phyloP scores from a whole-genome alignment of 2,329 filamentous ascomycete genomes.

The Scleromitrula shiraiana region DNA sequence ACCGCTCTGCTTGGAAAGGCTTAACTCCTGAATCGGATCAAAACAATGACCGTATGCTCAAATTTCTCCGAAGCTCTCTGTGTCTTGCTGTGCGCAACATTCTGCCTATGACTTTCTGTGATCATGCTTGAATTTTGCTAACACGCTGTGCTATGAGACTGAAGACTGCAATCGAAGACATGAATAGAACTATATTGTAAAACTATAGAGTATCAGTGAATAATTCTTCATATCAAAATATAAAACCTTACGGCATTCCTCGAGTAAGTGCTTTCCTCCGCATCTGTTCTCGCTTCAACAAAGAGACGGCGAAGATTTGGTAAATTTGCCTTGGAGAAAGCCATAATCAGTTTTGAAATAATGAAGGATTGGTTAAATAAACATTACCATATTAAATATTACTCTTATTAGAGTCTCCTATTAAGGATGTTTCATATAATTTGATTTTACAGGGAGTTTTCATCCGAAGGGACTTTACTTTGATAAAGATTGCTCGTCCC shows the following conservation, averaged over 20 bases:
- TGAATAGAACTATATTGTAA: slow-evolving; percentile 94
- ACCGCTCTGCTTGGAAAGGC: too few relatives aligned
- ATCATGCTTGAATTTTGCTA: slow-evolving; percentile 21
- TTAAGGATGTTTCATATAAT: slow-evolving; percentile 17
- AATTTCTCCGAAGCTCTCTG: too few relatives aligned
- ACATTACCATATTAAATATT: slow-evolving; percentile 19
- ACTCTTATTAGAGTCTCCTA: background rate
- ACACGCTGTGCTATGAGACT: slow-evolving; percentile 87
- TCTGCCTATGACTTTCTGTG: background rate
- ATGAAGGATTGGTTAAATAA: background rate
- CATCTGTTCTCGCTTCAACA: slow-evolving; percentile 85
- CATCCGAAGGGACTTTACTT: slow-evolving; percentile 13
- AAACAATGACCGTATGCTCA: too few relatives aligned
- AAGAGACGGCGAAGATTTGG: slow-evolving; percentile 95
- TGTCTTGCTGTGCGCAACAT: background rate
- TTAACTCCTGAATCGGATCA: too few relatives aligned
- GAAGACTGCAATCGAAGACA: slow-evolving; percentile 92
- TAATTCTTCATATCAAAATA: slow-evolving; percentile 4
- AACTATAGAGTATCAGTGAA: slow-evolving; percentile 51
- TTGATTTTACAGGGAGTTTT: slow-evolving; percentile 14
- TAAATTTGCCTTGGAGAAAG: slow-evolving; percentile 52
- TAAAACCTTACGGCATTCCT: slow-evolving; percentile 67
- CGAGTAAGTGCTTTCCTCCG: slow-evolving; percentile 91
- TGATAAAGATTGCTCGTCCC: slow-evolving; percentile 9
- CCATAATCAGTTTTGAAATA: slow-evolving; percentile 13